Evolutionary conservation across 2,329 filamentous ascomycete genomes (phyloP), one percentile per base, ranked within the genome.

Genomic region (Periconia sp.): DNA sequence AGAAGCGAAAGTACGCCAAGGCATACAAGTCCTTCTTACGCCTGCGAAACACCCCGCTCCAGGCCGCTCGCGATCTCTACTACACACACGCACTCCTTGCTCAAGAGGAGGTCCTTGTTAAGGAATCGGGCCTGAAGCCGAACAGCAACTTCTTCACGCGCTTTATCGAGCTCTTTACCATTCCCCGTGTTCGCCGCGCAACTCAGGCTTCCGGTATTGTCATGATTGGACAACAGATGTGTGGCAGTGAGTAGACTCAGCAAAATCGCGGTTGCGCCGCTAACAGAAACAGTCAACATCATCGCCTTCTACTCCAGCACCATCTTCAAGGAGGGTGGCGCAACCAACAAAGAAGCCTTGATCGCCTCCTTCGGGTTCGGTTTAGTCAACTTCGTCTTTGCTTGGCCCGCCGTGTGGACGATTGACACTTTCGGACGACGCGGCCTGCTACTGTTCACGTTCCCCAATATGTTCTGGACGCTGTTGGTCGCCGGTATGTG

Each of bases 161-260:
- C 26, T 72, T 73, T 48, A 25, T 78, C 25, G 81, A 89, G 61
- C 64, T 82, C 0, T 87, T 89, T 59, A 87, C 83, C 9, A 79
- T 89, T 43, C 84, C 86, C 1, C 80, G 87, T 33, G 75, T 88
- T 9, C 80, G 85, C 11, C 80, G 86, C 28, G 90, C 90, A 3
- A 92, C 85, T 3, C 77, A 88, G 21, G 89, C 89, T 5, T 87
- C 88, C 1, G 88, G 85, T 52, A 83, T 84, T 1, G 88, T 92
- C 54, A 95, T 95, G 89, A 84, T 84, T 53, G 73, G 72, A 0
- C 82, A 85, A 56, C 82, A 85, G 58, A 78, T 85, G 72, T 83
- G 80, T 46, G 82, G 64, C 7, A 65, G 80, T 57, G 66, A 57
- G 59, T 56, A 34, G 19, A 28, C 22, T 36, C 12, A 33, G 65